These are phyloP conservation scores for Galerina marginata DNA, from an alignment of 768 basidiomycete genomes.

Conservation along the genomic window DNA sequence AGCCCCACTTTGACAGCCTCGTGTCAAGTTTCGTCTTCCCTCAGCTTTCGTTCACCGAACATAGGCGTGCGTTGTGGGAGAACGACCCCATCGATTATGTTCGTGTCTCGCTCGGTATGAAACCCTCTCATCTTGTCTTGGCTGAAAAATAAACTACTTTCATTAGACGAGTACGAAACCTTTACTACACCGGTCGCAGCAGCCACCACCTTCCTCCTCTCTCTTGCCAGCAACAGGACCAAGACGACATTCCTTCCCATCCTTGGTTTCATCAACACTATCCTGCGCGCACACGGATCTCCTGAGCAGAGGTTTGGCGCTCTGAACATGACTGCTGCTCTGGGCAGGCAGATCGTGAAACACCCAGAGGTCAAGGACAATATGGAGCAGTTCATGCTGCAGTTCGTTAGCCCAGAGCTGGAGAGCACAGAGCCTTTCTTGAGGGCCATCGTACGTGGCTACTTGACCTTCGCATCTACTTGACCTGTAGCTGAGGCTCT, in stretches of 20 bases:
- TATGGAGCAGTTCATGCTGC: conserved; percentile 79
- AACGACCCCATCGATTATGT: conserved; percentile 86
- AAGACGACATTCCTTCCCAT: conserved; percentile 84
- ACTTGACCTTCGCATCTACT: conserved; percentile 8
- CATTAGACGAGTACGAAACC: conserved; percentile 79
- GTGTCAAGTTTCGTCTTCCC: conserved; percentile 88
- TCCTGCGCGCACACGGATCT: conserved; percentile 63
- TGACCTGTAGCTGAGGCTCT: conserved; percentile 1
- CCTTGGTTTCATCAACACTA: conserved; percentile 74
- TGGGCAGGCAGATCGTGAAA: conserved; percentile 82
- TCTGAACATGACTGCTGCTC: conserved; percentile 78
- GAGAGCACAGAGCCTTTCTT: conserved; percentile 70
- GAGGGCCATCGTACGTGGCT: conserved; percentile 69
- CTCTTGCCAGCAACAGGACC: conserved; percentile 78
- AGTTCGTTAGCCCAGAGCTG: conserved; percentile 79
- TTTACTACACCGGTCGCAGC: conserved; percentile 78
- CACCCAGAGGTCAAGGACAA: conserved; percentile 79
- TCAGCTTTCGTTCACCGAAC: conserved; percentile 77
- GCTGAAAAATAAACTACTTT: background rate
- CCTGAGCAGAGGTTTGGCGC: conserved; percentile 79
- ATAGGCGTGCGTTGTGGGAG: conserved; percentile 74
- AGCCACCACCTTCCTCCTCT: conserved; percentile 81
- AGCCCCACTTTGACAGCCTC: conserved; percentile 81
- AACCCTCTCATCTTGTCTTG: background rate
- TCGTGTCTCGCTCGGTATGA: conserved; percentile 72